Evolutionary conservation across 805 yeast genomes (phyloP), one percentile per base, ranked within the genome.

Genomic region (Metschnikowia picachoensis): DNA sequence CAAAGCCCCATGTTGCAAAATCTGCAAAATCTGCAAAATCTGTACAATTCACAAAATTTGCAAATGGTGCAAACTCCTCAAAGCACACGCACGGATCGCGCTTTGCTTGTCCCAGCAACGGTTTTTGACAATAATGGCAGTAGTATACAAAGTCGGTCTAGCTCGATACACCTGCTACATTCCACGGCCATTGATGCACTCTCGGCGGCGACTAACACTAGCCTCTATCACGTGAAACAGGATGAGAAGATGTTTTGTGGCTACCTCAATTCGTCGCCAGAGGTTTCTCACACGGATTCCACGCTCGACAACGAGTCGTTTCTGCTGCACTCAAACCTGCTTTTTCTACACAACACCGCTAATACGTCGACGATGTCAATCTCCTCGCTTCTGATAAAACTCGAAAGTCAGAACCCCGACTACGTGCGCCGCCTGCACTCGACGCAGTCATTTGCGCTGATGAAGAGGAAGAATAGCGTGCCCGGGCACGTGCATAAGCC

Each of bases 381-480:
- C 8, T 39, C 51, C 16, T 65, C 71, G 3, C 47, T 67, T 15
- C 57, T 68, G 1, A 53, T 59, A 35, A 60, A 57, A 34, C 52
- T 65, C 41, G 72, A 68, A 39, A 53, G 46, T 27, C 69, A 63
- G 30, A 59, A 51, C 3, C 48, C 66, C 30, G 56, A 48, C 12
- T 48, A 47, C 30, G 27, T 15, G 32, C 36, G 45, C n/a, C 45
- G 44, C 2, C 53, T 44, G 51, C 43, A 34, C 17, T 43, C 50
- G 33, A 20, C 38, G 4, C 46, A 50, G 32, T 32, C 52, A 6
- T 46, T 56, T 10, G 46, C 55, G 15, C 27, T 32, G 30, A 42
- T 44, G 28, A 48, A 49, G 37, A 35, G 43, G 15, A 55, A 50
- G 35, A 44, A 34, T 35, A 46, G 39, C 14, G 59, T 60, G 8